Percentiles rank a stretch among this genome's conserved stretches.
Evolutionary conservation across 1,284 basidiomycete genomes (phyloP).

Genomic region (Wallemia hederae): DNA sequence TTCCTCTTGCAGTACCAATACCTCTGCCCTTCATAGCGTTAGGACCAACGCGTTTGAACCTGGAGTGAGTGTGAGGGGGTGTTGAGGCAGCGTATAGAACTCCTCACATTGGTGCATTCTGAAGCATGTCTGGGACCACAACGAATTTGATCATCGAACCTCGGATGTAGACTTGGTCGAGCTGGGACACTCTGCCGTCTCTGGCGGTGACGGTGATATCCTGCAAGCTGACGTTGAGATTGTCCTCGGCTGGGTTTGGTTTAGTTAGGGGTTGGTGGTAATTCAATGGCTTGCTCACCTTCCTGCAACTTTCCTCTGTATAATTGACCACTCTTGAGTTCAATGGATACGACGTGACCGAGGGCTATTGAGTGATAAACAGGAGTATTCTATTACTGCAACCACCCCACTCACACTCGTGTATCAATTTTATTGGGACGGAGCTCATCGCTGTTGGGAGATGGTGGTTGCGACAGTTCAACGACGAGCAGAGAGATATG

Average conservation of each 20-base stretch:
- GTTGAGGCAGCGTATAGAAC: not conserved
- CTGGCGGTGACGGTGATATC: constrained; percentile 94
- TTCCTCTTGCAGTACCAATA: constrained; percentile 89
- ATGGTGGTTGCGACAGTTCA: too few relatives aligned
- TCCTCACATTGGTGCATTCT: constrained; percentile 91
- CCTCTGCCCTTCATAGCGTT: constrained; percentile 96
- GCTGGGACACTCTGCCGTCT: constrained; percentile 93
- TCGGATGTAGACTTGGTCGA: constrained; percentile 96
- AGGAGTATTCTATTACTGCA: not conserved
- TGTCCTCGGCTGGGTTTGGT: constrained; percentile 57
- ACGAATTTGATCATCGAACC: constrained; percentile 89
- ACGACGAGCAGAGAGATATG: too few relatives aligned
- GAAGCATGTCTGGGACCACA: constrained; percentile 96
- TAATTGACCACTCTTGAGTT: constrained; percentile 87
- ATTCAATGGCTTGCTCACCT: constrained; percentile 21
- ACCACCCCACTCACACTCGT: not conserved
- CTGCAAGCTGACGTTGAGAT: constrained; percentile 81
- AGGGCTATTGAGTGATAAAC: constrained; percentile 20
- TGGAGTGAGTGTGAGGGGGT: constrained; percentile 14
- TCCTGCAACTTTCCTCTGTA: constrained; percentile 94
- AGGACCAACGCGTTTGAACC: constrained; percentile 95
- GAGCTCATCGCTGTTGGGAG: not conserved
- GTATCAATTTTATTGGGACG: not conserved
- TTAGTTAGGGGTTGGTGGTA: not conserved
- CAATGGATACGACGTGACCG: constrained; percentile 87